Evolutionary conservation across 805 yeast species (phyloP).

Genomic region (Lachancea thermotolerans): DNA sequence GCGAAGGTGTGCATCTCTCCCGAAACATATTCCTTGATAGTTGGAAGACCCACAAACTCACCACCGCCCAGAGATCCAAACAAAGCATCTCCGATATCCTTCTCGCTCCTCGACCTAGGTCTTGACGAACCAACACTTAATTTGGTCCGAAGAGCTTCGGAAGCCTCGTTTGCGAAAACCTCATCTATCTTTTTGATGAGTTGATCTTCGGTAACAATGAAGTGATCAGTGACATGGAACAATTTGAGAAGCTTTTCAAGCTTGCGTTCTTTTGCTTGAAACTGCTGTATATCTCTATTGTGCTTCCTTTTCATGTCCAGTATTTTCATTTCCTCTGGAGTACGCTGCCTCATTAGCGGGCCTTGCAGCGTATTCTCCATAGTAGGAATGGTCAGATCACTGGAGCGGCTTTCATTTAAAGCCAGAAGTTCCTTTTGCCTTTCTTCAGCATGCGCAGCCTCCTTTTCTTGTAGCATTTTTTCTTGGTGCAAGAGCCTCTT

Average conservation of each 20-base stretch:
- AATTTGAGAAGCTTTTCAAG: slow-evolving; percentile 57
- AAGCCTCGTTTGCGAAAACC: slow-evolving; percentile 21
- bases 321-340: slow-evolving; percentile 57
- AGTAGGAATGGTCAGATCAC: slow-evolving; percentile 69
- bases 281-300: slow-evolving; percentile 54
- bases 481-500: slow-evolving; percentile 36
- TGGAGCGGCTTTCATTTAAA: slow-evolving; percentile 20
- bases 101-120: slow-evolving; percentile 19
- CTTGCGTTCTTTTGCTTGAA: slow-evolving; percentile 44
- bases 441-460: slow-evolving; percentile 30
- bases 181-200: slow-evolving; percentile 29
- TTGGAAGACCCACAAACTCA: slow-evolving; percentile 30
- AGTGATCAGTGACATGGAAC: slow-evolving; percentile 62
- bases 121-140: slow-evolving; percentile 17
- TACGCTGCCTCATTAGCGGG: slow-evolving; percentile 66
- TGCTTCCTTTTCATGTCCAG: slow-evolving; percentile 55
- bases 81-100: slow-evolving; percentile 29
- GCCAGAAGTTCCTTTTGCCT: slow-evolving; percentile 30
- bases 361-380: slow-evolving; percentile 59
- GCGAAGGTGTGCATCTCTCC: slow-evolving; percentile 30
- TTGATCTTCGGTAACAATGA: slow-evolving; percentile 69
- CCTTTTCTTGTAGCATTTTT: slow-evolving; percentile 30
- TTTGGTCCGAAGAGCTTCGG: slow-evolving; percentile 17
- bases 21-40: slow-evolving; percentile 31
- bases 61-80: slow-evolving; percentile 33